Percentiles rank a stretch among this genome's conserved stretches.
These are phyloP conservation scores for Suillus luteus DNA, from an alignment of 768 basidiomycete species.

Conservation along the genomic window DNA sequence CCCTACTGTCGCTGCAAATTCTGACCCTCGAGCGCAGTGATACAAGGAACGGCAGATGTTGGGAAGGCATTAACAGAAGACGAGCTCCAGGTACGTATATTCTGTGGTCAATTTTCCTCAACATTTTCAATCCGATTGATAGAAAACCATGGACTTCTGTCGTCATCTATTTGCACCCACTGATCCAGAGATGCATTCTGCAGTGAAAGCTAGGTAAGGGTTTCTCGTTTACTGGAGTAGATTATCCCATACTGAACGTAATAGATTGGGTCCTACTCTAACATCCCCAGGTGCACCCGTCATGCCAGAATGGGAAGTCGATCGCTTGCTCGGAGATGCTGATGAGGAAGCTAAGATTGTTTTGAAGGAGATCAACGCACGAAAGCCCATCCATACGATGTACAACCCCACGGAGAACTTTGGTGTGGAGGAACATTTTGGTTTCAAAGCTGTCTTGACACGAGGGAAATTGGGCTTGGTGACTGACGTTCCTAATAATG, in stretches of 20 bases:
- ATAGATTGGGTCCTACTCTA: neutral
- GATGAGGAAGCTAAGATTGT: neutral
- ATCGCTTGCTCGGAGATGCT: neutral
- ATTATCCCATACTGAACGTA: neutral
- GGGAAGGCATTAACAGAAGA: neutral
- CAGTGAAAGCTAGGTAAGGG: neutral
- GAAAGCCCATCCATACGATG: neutral
- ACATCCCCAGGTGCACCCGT: neutral
- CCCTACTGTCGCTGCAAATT: neutral
- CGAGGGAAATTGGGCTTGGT: constrained; percentile 1
- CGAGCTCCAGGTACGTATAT: neutral
- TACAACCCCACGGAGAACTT: constrained; percentile 1
- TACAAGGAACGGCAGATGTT: neutral
- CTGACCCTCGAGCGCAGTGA: neutral
- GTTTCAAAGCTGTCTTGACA: neutral
- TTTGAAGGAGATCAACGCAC: constrained; percentile 2
- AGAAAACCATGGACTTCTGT: constrained; percentile 1
- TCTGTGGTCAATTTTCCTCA: neutral
- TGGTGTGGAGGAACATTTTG: neutral
- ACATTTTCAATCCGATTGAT: neutral
- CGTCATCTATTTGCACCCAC: neutral
- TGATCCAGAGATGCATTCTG: neutral
- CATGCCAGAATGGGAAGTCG: neutral
- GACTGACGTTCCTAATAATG: neutral
- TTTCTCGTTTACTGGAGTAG: neutral